These are phyloP conservation scores for Trametes villosa DNA, from an alignment of 768 basidiomycete species.

Conservation along the genomic window DNA sequence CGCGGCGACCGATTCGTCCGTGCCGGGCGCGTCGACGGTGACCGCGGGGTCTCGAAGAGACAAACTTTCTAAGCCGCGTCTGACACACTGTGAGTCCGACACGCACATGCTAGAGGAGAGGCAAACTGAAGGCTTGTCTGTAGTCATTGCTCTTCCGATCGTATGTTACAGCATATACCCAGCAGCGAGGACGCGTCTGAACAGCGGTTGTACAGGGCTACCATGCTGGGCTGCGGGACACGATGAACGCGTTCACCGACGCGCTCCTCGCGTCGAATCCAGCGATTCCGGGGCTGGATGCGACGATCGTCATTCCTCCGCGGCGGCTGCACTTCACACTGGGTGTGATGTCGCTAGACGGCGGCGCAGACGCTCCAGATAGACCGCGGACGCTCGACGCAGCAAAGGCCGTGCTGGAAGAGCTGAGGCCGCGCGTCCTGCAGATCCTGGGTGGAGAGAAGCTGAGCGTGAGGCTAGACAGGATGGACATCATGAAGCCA, in stretches of 20 bases:
- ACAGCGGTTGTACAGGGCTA: constrained; percentile 32
- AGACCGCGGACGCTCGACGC: constrained; percentile 23
- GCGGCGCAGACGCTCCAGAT: background rate
- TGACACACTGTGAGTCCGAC: constrained; percentile 25
- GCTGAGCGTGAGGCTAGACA: constrained; percentile 48
- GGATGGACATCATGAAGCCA: constrained; percentile 54
- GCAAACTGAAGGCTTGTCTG: background rate
- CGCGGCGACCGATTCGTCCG: background rate
- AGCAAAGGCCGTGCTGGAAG: constrained; percentile 32
- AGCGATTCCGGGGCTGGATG: constrained; percentile 57
- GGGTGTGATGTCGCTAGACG: constrained; percentile 67
- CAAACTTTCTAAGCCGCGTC: constrained; percentile 12
- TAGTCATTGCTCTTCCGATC: constrained; percentile 29
- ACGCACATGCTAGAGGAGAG: no score
- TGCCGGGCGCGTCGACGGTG: background rate
- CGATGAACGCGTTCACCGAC: constrained; percentile 33
- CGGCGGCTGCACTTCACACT: constrained; percentile 73
- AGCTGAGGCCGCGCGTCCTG: constrained; percentile 44
- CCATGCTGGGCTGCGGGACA: constrained; percentile 35
- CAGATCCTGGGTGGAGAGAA: constrained; percentile 40
- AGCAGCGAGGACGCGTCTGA: background rate
- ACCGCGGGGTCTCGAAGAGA: background rate
- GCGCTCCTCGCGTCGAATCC: constrained; percentile 36
- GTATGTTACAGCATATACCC: constrained; percentile 12
- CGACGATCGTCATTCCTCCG: constrained; percentile 56